Percentiles rank a stretch among this genome's conserved stretches.
Evolutionary conservation across 1,284 basidiomycete species (phyloP).

Genomic region (Apiotrichum veenhuisii): DNA sequence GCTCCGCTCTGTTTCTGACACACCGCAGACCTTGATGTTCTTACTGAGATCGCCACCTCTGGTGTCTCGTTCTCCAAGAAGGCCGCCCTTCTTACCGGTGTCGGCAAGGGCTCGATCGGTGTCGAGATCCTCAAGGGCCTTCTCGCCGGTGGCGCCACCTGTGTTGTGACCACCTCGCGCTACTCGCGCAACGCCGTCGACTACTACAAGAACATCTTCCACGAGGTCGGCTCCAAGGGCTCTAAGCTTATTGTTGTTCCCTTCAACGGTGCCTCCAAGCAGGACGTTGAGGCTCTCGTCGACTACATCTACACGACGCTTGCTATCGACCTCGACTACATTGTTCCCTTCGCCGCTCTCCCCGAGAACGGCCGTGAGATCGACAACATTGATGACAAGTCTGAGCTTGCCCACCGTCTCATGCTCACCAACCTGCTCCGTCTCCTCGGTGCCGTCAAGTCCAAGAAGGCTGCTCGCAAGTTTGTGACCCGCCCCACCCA

Average conservation of each 20-base stretch:
- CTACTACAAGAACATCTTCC: constrained; percentile 98
- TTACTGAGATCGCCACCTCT: constrained; percentile 96
- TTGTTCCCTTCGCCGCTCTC: constrained; percentile 95
- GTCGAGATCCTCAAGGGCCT: constrained; percentile 96
- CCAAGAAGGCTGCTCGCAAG: constrained; percentile 91
- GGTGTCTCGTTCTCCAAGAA: constrained; percentile 98
- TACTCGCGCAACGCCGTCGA: constrained; percentile 92
- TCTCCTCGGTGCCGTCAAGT: constrained; percentile 93
- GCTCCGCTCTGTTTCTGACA: constrained; percentile 15
- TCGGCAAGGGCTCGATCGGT: constrained; percentile 95
- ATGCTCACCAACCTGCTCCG: constrained; percentile 92
- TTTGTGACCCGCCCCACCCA: constrained; percentile 97
- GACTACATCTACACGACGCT: constrained; percentile 97
- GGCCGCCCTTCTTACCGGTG: constrained; percentile 95
- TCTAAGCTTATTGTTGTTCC: constrained; percentile 95
- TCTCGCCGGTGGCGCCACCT: constrained; percentile 90
- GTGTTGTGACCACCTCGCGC: constrained; percentile 94
- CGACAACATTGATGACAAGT: constrained; percentile 92
- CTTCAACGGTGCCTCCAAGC: constrained; percentile 93
- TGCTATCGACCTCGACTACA: constrained; percentile 94
- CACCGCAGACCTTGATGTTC: constrained; percentile 70
- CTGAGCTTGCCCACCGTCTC: constrained; percentile 95
- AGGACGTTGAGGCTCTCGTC: constrained; percentile 93
- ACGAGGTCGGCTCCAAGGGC: constrained; percentile 88
- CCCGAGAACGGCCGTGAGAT: constrained; percentile 99